Evolutionary conservation across 345 rosid genomes (phyloP), one percentile per base, ranked within the genome.

Genomic region (Excoecaria agallocha): DNA sequence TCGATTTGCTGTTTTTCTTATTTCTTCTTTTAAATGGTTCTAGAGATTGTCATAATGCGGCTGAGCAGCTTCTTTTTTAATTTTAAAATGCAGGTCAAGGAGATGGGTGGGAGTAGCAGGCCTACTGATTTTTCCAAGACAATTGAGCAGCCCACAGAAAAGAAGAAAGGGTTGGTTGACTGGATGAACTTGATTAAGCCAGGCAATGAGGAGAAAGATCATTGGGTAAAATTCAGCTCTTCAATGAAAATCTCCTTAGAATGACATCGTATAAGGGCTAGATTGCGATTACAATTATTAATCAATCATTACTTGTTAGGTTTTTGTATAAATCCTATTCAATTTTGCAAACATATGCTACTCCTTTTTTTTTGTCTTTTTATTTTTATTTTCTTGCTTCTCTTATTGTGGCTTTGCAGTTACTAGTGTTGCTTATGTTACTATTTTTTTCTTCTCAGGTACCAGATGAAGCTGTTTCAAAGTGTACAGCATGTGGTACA

Each of bases 171-270:
- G 24, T 68, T 93, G 69, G 79, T 81, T 77, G 95, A 96, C 74
- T 96, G 97, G 99, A 84, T 96, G 90, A 93, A 88, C 87, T 22
- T 83, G 50, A 91, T 93, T 46, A 96, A 93, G 88, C 99, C 95
- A 73, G 91, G 82, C 60, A 90, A 85, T 57, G 99, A 96, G 79
- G 99, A 93, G 87, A 96, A 96, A 82, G 99, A 96, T 81, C 96
- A 96, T 77, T 91, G 94, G 97, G 94, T 90, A 79, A 63, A 46
- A 66, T 69, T 50, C 35, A 72, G 48, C 48, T 55, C 7, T 9
- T 30, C 39, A 56, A 39, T 54, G 48, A 13, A 13, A 49, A 43
- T 39, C 52, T 46, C 16, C 17, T 66, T 52, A 41, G 12, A 59
- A 24, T 11, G 17, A 62, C 12, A 50, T 37, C 22, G 13, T 49